A percentile compares a stretch with the other conserved stretches of the same genome.
These are phyloP conservation scores for Dactylis glomerata DNA, from an alignment of 176 grass and related monocot species.

Conservation along the genomic window DNA sequence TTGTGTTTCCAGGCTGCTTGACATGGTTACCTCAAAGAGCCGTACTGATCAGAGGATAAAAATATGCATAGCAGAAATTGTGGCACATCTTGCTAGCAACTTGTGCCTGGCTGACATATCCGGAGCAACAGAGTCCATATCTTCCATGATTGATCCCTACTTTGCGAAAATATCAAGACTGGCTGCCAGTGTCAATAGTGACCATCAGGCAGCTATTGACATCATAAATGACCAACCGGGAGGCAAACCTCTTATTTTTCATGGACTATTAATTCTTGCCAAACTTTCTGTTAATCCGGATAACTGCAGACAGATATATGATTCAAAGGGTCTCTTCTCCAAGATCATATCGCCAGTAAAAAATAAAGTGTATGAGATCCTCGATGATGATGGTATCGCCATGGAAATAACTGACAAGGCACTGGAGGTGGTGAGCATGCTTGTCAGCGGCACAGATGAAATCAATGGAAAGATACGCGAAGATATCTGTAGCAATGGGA, in stretches of 20 bases:
- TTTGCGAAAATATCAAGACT: background rate
- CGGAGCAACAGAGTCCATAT: background rate
- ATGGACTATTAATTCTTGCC: conserved; percentile 5
- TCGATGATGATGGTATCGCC: background rate
- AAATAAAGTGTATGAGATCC: background rate
- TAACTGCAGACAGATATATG: background rate
- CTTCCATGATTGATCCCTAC: background rate
- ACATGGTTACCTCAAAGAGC: background rate
- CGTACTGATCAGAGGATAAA: background rate
- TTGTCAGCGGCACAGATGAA: conserved; percentile 1
- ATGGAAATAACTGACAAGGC: conserved; percentile 2
- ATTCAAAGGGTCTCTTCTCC: background rate
- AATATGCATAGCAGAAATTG: background rate
- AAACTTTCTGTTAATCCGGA: background rate
- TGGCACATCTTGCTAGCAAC: background rate
- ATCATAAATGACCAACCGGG: background rate
- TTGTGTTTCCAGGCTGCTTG: background rate
- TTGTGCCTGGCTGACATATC: background rate
- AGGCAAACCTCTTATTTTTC: conserved; percentile 6
- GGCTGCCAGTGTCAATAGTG: background rate
- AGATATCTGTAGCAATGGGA: background rate
- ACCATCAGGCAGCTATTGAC: background rate
- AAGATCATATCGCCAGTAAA: background rate
- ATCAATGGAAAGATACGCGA: background rate
- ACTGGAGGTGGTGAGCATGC: background rate